Conservation (phyloP, 2,329 filamentous ascomycete genomes). For the Fusarium sp. region DNA sequence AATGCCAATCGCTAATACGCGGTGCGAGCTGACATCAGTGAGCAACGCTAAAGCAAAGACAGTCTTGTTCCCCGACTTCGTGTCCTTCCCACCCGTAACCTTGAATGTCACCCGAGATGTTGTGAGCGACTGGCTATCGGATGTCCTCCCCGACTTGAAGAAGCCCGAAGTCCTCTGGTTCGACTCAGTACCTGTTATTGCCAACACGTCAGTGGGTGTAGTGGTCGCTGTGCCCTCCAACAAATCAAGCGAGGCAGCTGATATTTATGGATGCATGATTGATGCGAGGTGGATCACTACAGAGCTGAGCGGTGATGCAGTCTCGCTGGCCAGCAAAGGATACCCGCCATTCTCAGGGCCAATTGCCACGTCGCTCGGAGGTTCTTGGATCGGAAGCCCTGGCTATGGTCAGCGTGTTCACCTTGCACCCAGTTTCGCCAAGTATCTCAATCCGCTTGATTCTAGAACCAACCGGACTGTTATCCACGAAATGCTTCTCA, state of each 20-base stretch:
- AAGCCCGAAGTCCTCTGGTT: constrained; percentile 33
- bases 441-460: constrained; percentile 29
- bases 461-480: constrained; percentile 6
- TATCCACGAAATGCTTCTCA: constrained; percentile 35
- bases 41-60: not conserved
- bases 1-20: constrained; percentile 27
- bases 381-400: constrained; percentile 28
- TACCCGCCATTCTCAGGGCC: constrained; percentile 24
- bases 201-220: constrained; percentile 22
- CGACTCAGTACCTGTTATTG: constrained; percentile 17
- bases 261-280: constrained; percentile 37
- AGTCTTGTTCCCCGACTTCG: constrained; percentile 24
- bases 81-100: constrained; percentile 9
- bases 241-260: not conserved
- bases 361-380: constrained; percentile 20
- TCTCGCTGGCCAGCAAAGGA: constrained; percentile 29
- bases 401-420: constrained; percentile 28
- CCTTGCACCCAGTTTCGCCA: constrained; percentile 25
- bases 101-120: constrained; percentile 16
- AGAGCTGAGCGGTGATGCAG: constrained; percentile 28
- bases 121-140: constrained; percentile 16
- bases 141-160: not conserved
- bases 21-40: constrained; percentile 29
- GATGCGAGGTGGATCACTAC: constrained; percentile 30
- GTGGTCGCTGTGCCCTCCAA: constrained; percentile 19